phyloP scores from a whole-genome alignment of 73 alveolate genomes.

The Paramecium octaurelia region DNA sequence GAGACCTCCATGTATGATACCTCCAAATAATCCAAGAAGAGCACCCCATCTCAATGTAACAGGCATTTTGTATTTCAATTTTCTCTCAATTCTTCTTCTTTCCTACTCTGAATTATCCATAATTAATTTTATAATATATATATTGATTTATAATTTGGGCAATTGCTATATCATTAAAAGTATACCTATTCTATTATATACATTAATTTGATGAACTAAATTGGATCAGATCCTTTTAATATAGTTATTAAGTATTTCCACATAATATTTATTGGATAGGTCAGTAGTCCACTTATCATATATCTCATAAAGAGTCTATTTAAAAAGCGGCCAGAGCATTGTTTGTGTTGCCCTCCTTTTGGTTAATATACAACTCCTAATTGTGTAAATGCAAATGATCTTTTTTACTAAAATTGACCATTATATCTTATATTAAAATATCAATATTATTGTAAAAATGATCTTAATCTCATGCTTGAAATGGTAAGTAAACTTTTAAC shows the following conservation, averaged over 20 bases:
- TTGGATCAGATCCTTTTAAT: not conserved
- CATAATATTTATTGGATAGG: too few species aligned
- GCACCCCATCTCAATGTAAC: slow-evolving; percentile 46
- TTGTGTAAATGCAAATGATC: too few species aligned
- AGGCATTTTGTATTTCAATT: slow-evolving; percentile 28
- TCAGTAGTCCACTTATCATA: too few species aligned
- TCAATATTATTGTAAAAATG: too few species aligned
- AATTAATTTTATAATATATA: not conserved
- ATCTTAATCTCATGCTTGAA: too few species aligned
- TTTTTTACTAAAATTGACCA: too few species aligned
- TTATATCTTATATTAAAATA: too few species aligned
- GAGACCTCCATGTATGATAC: slow-evolving; percentile 21
- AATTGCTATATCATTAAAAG: not conserved
- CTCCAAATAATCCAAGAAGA: slow-evolving; percentile 27
- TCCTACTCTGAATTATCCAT: not conserved
- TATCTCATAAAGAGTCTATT: too few species aligned
- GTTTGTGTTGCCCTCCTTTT: too few species aligned
- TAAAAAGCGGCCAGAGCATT: too few species aligned
- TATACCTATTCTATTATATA: not conserved
- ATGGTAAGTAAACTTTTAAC: too few species aligned
- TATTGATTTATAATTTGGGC: not conserved
- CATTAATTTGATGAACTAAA: not conserved
- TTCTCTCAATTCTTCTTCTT: not conserved
- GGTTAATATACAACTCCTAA: too few species aligned
- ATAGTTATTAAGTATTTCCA: not conserved